Base-by-base conservation (phyloP, 2,329 filamentous ascomycete species). In the Rhynchosporium secalis region DNA sequence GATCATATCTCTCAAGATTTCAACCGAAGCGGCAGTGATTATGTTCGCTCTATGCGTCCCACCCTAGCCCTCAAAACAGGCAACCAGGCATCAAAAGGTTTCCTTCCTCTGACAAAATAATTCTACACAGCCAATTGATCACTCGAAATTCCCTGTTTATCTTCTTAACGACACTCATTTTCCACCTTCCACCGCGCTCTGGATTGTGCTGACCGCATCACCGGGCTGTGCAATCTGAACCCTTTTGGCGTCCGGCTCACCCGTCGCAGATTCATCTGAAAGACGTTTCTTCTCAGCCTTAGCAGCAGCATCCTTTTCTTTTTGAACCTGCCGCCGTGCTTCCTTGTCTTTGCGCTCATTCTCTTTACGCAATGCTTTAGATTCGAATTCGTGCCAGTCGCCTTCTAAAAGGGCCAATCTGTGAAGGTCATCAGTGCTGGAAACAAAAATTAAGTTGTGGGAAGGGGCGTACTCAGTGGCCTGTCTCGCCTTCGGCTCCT, bases 371-470 rank as follows among this genome's bases (percentile, higher is more conserved):
- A 96, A 81, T 15, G 92, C 93, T 78, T 99, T 99, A 61, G 92
- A 96, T 78, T 99, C 95, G 72, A 98, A 96, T 74, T 99, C 95
- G 74, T 99, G 95, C 95, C 95, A 99, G 71, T 99, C 95, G 28
- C 95, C 95, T 70, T 95, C 86, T 36, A 99, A 83, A 55, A 87
- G 80, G 63, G 88, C 86, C 56, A 99, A 83, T 72, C 90, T 62
- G 43, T 40, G 13, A 5, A 4, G 26, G 72, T 79, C 72, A 64
- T 43, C 7, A 46, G n/a, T 46, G n/a, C 8, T 26, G n/a, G 56
- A n/a, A 26, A 13, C 28, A 47, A 20, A 10, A 36, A 36, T 6
- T 36, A 36, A 5, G 33, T 20, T 10, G 33, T 36, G 33, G 9
- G 33, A 36, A 36, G 33, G 9, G 33, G 33, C 88, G 78, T 83